phyloP scores from a whole-genome alignment of 441 rosid species.

The Euphorbia neoarborescens region DNA sequence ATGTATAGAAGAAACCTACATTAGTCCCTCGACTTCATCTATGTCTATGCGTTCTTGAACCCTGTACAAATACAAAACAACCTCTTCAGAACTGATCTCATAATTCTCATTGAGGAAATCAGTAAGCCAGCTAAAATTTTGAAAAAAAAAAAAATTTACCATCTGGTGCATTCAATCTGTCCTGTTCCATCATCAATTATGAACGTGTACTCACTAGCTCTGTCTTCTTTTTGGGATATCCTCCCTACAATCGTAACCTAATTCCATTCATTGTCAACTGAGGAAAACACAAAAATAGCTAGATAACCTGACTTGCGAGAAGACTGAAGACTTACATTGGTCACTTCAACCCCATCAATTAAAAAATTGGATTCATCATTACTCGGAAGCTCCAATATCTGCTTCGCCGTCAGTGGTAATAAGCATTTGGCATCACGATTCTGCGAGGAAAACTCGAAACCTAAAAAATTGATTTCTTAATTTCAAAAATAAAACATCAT shows the following conservation, averaged over 20 bases:
- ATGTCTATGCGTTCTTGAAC: constrained; percentile 71
- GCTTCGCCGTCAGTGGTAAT: constrained; percentile 78
- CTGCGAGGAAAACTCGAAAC: constrained; percentile 30
- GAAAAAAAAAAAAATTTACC: constrained; percentile 29
- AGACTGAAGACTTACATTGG: constrained; percentile 44
- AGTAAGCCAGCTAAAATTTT: neutral
- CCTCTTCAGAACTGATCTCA: constrained; percentile 1
- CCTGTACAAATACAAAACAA: constrained; percentile 38
- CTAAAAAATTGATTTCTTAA: neutral
- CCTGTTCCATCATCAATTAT: constrained; percentile 84
- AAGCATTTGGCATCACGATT: constrained; percentile 63
- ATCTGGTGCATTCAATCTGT: constrained; percentile 71
- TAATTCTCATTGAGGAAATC: neutral
- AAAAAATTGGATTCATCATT: constrained; percentile 59
- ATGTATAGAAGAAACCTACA: constrained; percentile 32
- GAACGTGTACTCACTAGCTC: constrained; percentile 61
- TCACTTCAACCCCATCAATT: constrained; percentile 67
- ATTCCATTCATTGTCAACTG: neutral
- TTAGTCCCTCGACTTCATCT: constrained; percentile 60
- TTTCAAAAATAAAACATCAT: neutral
- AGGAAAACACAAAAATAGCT: neutral
- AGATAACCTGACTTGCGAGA: neutral
- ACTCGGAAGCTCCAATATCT: constrained; percentile 46
- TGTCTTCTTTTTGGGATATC: constrained; percentile 63
- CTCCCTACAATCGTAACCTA: constrained; percentile 71